phyloP scores from a whole-genome alignment of 2,329 filamentous ascomycete genomes.

The Aureobasidium sp. region DNA sequence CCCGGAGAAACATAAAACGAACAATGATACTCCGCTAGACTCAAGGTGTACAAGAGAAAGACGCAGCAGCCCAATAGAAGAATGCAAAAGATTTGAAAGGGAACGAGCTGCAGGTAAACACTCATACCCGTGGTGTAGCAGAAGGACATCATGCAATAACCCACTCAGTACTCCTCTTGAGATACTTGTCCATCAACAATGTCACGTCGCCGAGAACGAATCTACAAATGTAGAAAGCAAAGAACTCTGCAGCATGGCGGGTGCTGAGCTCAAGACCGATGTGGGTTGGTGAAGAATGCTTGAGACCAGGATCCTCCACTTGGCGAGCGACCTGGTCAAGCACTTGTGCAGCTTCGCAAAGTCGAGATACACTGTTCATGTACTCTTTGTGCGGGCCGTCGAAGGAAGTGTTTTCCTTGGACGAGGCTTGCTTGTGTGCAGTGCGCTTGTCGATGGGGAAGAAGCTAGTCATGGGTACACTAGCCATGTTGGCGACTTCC shows the following conservation, averaged over 20 bases:
- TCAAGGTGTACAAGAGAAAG: not conserved
- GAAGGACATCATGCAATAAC: conserved; percentile 48
- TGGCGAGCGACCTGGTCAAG: conserved; percentile 94
- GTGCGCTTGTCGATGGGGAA: conserved; percentile 56
- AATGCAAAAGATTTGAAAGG: not conserved
- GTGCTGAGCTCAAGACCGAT: conserved; percentile 91
- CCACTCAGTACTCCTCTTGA: conserved; percentile 96
- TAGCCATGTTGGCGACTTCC: conserved; percentile 49
- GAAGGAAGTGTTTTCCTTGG: conserved; percentile 52
- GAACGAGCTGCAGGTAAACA: too few species aligned
- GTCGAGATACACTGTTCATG: conserved; percentile 77
- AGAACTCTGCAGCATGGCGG: conserved; percentile 92
- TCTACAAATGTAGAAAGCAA: conserved; percentile 90
- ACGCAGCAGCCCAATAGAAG: not conserved
- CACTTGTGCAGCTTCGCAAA: conserved; percentile 90
- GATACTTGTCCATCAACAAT: conserved; percentile 86
- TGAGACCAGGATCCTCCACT: conserved; percentile 88
- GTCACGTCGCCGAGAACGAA: conserved; percentile 81
- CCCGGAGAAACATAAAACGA: not conserved
- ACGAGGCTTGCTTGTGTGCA: conserved; percentile 30
- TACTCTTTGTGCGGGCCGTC: conserved; percentile 81
- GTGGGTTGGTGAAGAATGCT: conserved; percentile 85
- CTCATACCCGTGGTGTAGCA: not conserved
- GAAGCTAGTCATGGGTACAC: conserved; percentile 57
- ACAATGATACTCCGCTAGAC: not conserved